phyloP scores from a whole-genome alignment of 2,329 filamentous ascomycete species.

The Colletotrichum tofieldiae region DNA sequence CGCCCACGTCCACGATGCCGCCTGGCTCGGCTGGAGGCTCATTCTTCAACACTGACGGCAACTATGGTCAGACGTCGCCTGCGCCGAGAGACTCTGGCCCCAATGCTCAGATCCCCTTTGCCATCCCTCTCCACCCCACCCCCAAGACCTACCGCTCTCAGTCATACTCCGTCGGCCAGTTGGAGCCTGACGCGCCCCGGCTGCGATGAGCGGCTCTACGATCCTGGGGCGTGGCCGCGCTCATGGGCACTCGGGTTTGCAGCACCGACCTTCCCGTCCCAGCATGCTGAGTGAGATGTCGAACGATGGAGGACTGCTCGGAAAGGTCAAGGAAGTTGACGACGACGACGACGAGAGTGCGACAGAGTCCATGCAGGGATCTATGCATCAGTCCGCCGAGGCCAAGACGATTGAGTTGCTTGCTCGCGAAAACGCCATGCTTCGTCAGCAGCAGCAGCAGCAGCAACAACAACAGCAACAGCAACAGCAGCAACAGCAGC shows the following conservation, averaged over 20 bases:
- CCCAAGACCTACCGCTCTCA: conserved; percentile 95
- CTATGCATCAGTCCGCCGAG: conserved; percentile 69
- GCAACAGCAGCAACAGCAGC: conserved; percentile 57
- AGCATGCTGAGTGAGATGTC: conserved; percentile 84
- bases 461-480: conserved; percentile 59
- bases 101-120: conserved; percentile 83
- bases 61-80: conserved; percentile 65
- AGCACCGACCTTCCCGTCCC: conserved; percentile 85
- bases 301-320: conserved; percentile 73
- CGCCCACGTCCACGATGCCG: conserved; percentile 76
- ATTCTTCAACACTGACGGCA: conserved; percentile 66
- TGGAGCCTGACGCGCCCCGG: conserved; percentile 76
- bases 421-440: conserved; percentile 73
- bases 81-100: conserved; percentile 67
- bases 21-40: conserved; percentile 59
- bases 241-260: conserved; percentile 75
- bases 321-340: conserved; percentile 80
- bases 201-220: conserved; percentile 62
- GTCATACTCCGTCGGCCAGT: conserved; percentile 95
- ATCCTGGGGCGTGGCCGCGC: conserved; percentile 68
- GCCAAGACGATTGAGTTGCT: conserved; percentile 76
- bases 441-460: conserved; percentile 72
- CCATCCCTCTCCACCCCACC: conserved; percentile 89
- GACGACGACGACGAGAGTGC: conserved; percentile 76
- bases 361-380: conserved; percentile 68